phyloP scores from a whole-genome alignment of 106 monocot genomes.

The Allium cepa region DNA sequence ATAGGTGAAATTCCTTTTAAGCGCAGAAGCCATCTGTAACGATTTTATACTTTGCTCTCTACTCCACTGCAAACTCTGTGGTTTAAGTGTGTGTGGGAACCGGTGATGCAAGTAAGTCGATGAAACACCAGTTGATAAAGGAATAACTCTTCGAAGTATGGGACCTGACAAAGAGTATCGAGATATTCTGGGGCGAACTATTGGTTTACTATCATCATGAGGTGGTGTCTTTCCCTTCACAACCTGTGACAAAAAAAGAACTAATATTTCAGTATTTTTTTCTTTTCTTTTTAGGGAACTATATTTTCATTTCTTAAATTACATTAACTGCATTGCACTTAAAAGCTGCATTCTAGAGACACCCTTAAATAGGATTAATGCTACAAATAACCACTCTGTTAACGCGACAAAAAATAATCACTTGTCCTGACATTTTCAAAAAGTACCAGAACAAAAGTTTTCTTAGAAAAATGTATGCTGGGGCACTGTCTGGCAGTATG shows the following conservation, averaged over 20 bases:
- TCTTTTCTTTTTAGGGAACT: background rate
- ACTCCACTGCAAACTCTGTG: too few species aligned
- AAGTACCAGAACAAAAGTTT: too few species aligned
- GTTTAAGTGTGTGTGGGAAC: too few species aligned
- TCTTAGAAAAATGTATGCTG: too few species aligned
- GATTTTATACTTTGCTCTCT: too few species aligned
- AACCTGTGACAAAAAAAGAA: constrained; percentile 9
- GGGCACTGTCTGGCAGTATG: too few species aligned
- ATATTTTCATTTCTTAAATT: background rate
- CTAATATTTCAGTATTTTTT: background rate
- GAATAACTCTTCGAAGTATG: constrained; percentile 9
- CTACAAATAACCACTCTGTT: too few species aligned
- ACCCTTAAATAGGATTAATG: background rate
- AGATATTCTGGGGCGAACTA: constrained; percentile 14
- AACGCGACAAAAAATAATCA: too few species aligned
- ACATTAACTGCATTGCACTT: background rate
- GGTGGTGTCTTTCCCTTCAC: constrained; percentile 15
- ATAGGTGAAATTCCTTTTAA: too few species aligned
- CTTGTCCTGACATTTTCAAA: too few species aligned
- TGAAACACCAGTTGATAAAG: constrained; percentile 2
- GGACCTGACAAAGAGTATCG: constrained; percentile 14
- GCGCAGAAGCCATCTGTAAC: too few species aligned
- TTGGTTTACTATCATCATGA: constrained; percentile 8
- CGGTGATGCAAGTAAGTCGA: too few species aligned
- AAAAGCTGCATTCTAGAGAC: background rate